Conservation (phyloP, 495 filamentous ascomycete genomes). For the Penicillium silybi region DNA sequence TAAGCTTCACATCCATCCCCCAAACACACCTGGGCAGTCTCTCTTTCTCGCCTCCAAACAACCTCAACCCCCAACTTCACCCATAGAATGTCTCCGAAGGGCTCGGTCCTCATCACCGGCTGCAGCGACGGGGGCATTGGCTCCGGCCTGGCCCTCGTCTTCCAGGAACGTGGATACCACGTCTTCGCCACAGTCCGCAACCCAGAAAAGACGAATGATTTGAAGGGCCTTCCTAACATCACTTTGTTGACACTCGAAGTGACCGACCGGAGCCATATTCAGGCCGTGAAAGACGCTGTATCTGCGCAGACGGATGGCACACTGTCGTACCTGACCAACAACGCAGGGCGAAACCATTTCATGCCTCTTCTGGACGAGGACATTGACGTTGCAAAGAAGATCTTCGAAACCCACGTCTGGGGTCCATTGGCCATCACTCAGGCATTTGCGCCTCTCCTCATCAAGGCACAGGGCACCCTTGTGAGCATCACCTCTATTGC, state of each 20-base stretch:
- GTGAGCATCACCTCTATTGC: conserved; percentile 50
- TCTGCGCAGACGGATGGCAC: conserved; percentile 9
- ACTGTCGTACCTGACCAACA: conserved; percentile 54
- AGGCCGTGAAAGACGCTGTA: neutral
- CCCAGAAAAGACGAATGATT: conserved; percentile 29
- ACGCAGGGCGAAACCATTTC: conserved; percentile 44
- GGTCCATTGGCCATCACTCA: conserved; percentile 47
- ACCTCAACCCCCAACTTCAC: neutral
- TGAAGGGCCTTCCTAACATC: conserved; percentile 11
- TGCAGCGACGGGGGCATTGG: conserved; percentile 52
- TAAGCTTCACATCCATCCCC: neutral
- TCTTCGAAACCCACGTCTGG: conserved; percentile 56
- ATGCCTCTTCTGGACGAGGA: conserved; percentile 47
- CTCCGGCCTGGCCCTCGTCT: conserved; percentile 46
- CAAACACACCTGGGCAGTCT: neutral
- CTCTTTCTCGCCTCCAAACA: neutral
- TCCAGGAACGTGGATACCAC: conserved; percentile 43
- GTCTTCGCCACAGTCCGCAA: conserved; percentile 56
- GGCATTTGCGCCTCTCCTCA: conserved; percentile 50
- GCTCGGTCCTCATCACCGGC: conserved; percentile 40
- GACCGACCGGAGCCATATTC: conserved; percentile 29
- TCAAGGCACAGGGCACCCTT: conserved; percentile 42
- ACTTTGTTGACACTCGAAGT: conserved; percentile 8
- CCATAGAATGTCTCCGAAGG: neutral
- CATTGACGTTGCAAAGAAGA: conserved; percentile 34